Evolutionary conservation across 306 rosid species (phyloP).

Genomic region (Quercus gilva): DNA sequence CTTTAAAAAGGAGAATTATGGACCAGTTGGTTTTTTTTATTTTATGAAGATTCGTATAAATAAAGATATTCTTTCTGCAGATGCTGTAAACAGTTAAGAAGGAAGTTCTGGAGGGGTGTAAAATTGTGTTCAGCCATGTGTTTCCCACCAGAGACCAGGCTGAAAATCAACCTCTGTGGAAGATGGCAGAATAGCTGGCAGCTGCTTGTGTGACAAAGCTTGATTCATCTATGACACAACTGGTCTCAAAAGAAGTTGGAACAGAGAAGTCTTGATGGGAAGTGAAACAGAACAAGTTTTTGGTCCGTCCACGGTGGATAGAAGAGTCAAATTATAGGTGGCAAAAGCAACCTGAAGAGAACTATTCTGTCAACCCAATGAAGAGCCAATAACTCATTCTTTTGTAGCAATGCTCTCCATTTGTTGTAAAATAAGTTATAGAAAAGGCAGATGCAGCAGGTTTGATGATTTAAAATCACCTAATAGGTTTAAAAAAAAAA

Average conservation of each 20-base stretch:
- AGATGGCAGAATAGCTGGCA: slow-evolving; percentile 80
- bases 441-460: neutral
- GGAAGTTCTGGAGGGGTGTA: slow-evolving; percentile 58
- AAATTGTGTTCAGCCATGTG: slow-evolving; percentile 64
- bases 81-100: slow-evolving; percentile 45
- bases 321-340: slow-evolving; percentile 81
- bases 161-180: slow-evolving; percentile 50
- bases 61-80: slow-evolving; percentile 31
- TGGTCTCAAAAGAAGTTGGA: slow-evolving; percentile 67
- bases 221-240: slow-evolving; percentile 66
- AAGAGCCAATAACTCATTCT: slow-evolving; percentile 23
- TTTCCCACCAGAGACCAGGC: slow-evolving; percentile 40
- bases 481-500: neutral
- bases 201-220: slow-evolving; percentile 62
- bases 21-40: neutral
- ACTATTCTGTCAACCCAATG: slow-evolving; percentile 24
- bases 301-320: slow-evolving; percentile 85
- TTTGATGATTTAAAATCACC: neutral
- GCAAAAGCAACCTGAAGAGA: slow-evolving; percentile 71
- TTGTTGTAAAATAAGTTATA: neutral
- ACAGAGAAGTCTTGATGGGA: slow-evolving; percentile 87
- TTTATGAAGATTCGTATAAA: neutral
- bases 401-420: neutral
- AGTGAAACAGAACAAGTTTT: slow-evolving; percentile 53
- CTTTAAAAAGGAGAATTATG: neutral